Evolutionary conservation across 2,329 filamentous ascomycete genomes (phyloP), one percentile per base, ranked within the genome.

Genomic region (Colletotrichum incanum): DNA sequence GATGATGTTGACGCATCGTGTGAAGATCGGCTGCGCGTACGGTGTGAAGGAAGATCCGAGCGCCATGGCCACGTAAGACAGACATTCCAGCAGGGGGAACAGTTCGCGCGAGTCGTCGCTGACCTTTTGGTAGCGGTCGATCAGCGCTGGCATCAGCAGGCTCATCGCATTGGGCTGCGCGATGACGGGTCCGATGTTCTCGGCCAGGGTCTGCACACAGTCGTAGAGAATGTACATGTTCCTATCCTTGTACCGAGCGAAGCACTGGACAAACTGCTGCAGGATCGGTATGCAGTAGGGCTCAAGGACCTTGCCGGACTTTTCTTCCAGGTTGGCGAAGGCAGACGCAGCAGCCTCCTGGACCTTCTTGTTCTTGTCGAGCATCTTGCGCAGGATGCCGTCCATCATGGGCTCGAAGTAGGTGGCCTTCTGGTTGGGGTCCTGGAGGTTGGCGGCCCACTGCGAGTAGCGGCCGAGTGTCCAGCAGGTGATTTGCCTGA

Each of bases 171-270:
- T 90, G 8, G 93, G 93, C 73, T 91, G 88, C n/a, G 94, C 93
- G 75, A 99, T 87, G 43, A 93, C 91, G 8, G 92, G 91, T 14
- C 94, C 95, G 66, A 98, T 93, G 78, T 94, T 93, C 82, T 99
- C 96, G 4, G 96, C 96, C 69, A 99, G 86, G 0, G 96, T 99
- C 84, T 99, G 96, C 43, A 99, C 94, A 81, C 96, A 98, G 84
- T 99, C 96, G 84, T 99, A 99, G 43, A 99, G 90, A 66, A 98
- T 97, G 85, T 97, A 98, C 91, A 98, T 98, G 85, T 99, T 99
- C 78, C 94, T 93, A 82, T 98, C 96, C 87, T 99, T 98, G 90
- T 98, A 99, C 83, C 93, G 95, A 65, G 87, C 89, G 83, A 99
- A 99, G 82, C 96, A 99, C 73, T 89, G 88, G 64, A 98, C 95